Percentiles rank a stretch among this genome's conserved stretches.
Evolutionary conservation across 441 rosid species (phyloP).

Genomic region (Eruca vesicaria): DNA sequence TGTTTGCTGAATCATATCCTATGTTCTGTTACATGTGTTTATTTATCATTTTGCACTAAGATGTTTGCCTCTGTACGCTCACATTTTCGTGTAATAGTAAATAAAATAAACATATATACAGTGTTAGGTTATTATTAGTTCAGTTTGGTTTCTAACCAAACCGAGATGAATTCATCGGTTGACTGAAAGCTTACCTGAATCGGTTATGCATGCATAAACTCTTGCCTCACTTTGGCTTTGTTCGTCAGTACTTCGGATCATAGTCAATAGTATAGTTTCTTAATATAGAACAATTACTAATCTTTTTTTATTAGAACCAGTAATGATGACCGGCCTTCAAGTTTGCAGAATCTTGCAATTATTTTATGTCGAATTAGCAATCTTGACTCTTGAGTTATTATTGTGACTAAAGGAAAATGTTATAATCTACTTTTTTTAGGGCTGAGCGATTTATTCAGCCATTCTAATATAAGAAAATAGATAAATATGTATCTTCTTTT

Average conservation of each 20-base stretch:
- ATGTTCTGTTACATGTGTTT: constrained; percentile 13
- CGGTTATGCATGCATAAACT: background rate
- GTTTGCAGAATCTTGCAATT: background rate
- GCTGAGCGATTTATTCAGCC: background rate
- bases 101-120: background rate
- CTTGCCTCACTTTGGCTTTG: background rate
- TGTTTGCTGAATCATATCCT: constrained; percentile 13
- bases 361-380: too few relatives aligned
- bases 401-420: background rate
- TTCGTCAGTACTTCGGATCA: background rate
- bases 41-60: constrained; percentile 10
- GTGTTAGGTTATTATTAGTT: background rate
- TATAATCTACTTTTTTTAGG: background rate
- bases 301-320: background rate
- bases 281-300: background rate
- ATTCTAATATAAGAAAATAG: background rate
- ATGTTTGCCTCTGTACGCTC: constrained; percentile 17
- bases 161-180: background rate
- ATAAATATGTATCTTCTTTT: background rate
- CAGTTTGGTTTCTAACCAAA: background rate
- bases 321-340: background rate
- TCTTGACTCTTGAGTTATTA: background rate
- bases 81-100: background rate
- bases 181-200: background rate
- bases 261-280: background rate